These are phyloP conservation scores for Salix arbutifolia DNA, from an alignment of 345 rosid genomes.

Conservation along the genomic window DNA sequence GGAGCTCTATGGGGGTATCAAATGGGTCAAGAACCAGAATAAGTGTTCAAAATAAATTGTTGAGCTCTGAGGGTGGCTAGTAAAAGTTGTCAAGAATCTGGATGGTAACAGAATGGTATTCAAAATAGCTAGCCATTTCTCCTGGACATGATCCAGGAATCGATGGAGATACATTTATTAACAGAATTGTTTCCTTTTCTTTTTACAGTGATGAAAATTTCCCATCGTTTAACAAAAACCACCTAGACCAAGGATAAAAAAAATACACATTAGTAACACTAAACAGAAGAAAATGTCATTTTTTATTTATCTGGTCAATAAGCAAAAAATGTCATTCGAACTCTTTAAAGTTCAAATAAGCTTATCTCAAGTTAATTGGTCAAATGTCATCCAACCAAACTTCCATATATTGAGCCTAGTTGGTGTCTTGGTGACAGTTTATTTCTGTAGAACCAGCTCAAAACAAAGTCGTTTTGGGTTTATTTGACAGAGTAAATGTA, in stretches of 20 bases:
- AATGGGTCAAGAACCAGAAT: slow-evolving; percentile 23
- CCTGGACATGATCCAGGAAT: neutral
- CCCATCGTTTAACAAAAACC: neutral
- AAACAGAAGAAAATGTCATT: neutral
- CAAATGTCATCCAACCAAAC: neutral
- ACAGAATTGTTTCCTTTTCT: neutral
- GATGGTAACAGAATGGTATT: neutral
- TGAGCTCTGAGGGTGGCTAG: neutral
- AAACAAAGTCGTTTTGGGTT: neutral
- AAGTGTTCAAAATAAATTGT: slow-evolving; percentile 11
- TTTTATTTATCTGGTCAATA: neutral
- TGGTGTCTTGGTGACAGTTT: neutral
- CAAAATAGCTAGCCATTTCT: neutral
- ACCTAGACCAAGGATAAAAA: neutral
- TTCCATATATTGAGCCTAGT: neutral
- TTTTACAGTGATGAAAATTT: neutral
- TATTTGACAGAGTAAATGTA: neutral
- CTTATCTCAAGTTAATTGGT: neutral
- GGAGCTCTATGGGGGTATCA: slow-evolving; percentile 23
- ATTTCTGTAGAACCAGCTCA: neutral
- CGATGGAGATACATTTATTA: neutral
- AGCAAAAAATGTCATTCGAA: neutral
- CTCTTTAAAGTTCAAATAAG: neutral
- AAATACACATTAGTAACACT: neutral
- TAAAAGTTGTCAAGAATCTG: neutral